Evolutionary conservation across 2,329 filamentous ascomycete species (phyloP), one percentile per base, ranked within the genome.

Genomic region (Plenodomus tracheiphilus): DNA sequence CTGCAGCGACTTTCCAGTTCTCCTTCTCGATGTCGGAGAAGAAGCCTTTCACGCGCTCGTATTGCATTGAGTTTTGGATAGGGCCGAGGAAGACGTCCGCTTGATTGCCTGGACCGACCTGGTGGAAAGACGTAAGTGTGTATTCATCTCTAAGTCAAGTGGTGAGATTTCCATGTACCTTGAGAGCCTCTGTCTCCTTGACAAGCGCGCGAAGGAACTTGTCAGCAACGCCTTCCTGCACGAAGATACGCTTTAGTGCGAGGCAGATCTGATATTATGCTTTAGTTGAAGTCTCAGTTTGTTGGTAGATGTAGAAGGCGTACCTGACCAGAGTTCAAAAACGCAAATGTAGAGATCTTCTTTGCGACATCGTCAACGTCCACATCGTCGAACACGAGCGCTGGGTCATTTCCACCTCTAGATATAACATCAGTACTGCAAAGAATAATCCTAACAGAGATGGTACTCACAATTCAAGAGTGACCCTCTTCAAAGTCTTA

Each of bases 371-470:
- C 72, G 13, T 76, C 70, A 16, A 78, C 72, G 39, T 76, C 76
- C n/a, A 76, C 73, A 46, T 84, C 82, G 1, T 75, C 75, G 39
- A 78, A 77, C 16, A 86, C 74, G 56, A 86, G 81, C 5, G 80
- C 78, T 0, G 83, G 76, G 52, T 85, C 82, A 51, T 86, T 85
- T 4, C 83, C 83, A n/a, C 83, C 81, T 8, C 28, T 32, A 11
- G 4, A 5, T 15, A 32, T 15, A 7, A 11, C 4, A 15, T 32
- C 11, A 32, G 28, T 11, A 15, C 8, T 15, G 6, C 11, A 4
- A 8, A 32, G 7, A 6, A 32, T 32, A 4, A 32, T 15, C 4
- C 4, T 32, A 11, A 15, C 13, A 4, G 28, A 11, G 6, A 32
- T 10, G 13, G 13, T 4, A 39, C 37, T 21, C 18, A 39, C 22